Evolutionary conservation across 169 alveolate species (phyloP), one percentile per base, ranked within the genome.

Genomic region (Eimeria zaria): DNA sequence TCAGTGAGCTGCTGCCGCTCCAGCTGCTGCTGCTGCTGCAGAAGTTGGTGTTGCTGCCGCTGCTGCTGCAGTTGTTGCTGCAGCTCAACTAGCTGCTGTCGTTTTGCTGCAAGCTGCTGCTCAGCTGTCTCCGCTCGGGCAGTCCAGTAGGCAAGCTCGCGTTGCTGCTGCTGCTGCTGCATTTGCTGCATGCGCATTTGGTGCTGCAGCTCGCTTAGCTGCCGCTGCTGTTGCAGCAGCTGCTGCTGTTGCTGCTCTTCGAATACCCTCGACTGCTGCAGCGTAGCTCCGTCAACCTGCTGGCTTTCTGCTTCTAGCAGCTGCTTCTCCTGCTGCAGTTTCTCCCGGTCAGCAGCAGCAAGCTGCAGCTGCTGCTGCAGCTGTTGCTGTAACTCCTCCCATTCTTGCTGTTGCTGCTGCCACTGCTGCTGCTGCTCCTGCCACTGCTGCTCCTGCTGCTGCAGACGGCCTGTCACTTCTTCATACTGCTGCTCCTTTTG

Each of bases 121-220:
- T 84, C 92, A 4, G 92, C 92, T 58, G 92, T 36, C 80, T 84
- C 84, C 30, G 85, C 85, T 2, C 95, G 95, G 60, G 71, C 67
- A 2, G 33, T 46, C 95, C 95, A 88, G 27, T 84, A 84, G 36
- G 92, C 92, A 4, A n/a, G 22, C 33, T 84, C 95, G 44, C 84
- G 95, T 71, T 67, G 85, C 69, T 67, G 95, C 71, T 88, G 95
- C 95, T 88, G 95, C 95, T 88, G 95, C 95, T 88, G 81, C 84
- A 88, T 53, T 44, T 67, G 85, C 95, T 67, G 81, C 84, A 67
- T 22, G 73, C 84, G 84, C 53, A 64, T 22, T 48, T 88, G 84
- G 73, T 88, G 95, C 71, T 88, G 41, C 51, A 64, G 55, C 53
- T 88, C 95, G 24, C 95, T 62, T 5, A 64, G 84, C 95, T 88